Conservation (phyloP, 139 green algal species). For the Pleodorina starrii region DNA sequence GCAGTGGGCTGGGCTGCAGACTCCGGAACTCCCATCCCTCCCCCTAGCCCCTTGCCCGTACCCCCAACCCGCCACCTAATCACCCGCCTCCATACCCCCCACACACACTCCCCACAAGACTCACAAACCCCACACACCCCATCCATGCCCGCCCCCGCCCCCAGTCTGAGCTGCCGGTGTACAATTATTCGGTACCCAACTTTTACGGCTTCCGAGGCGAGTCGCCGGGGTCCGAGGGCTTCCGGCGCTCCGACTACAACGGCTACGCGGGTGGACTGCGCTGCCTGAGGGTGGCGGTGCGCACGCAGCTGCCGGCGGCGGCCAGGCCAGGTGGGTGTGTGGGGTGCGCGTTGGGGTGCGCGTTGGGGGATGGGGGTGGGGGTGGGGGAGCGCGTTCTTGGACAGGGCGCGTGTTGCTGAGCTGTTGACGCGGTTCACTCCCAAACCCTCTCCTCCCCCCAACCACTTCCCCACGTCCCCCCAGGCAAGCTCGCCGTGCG, state of each 20-base stretch:
- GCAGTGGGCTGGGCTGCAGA: too few relatives aligned
- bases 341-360: too few relatives aligned
- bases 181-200: slow-evolving; percentile 53
- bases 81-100: background rate
- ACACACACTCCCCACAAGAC: background rate
- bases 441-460: too few relatives aligned
- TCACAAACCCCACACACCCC: background rate
- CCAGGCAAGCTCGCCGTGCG: slow-evolving; percentile 26
- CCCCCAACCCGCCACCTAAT: background rate
- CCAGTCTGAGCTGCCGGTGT: slow-evolving; percentile 60
- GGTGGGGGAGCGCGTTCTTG: too few relatives aligned
- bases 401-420: too few relatives aligned
- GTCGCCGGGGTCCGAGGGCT: slow-evolving; percentile 53
- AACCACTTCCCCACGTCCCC: too few relatives aligned
- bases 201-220: slow-evolving; percentile 68
- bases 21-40: background rate
- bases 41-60: background rate
- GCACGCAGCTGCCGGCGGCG: slow-evolving; percentile 30
- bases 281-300: slow-evolving; percentile 63
- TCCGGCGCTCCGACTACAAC: slow-evolving; percentile 55
- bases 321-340: background rate
- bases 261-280: slow-evolving; percentile 55
- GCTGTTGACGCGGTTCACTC: too few relatives aligned
- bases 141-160: background rate
- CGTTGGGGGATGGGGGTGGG: too few relatives aligned